Percentiles rank a stretch among this genome's conserved stretches.
phyloP scores from a whole-genome alignment of 805 yeast species.

The Pichia nakasei region DNA sequence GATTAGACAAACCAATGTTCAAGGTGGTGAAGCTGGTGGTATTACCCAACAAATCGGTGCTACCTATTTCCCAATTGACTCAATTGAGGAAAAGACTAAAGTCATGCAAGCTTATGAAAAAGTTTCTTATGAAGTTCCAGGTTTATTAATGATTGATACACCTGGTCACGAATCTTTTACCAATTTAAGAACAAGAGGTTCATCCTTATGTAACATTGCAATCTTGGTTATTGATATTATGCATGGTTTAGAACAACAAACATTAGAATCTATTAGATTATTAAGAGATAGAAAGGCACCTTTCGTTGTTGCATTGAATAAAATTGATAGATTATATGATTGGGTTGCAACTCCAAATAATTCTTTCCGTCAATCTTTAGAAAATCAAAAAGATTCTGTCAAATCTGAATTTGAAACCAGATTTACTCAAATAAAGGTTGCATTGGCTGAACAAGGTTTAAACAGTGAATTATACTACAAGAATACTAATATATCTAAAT shows the following conservation, averaged over 20 bases:
- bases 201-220: constrained; percentile 98
- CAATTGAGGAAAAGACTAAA: constrained; percentile 83
- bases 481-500: constrained; percentile 87
- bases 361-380: constrained; percentile 90
- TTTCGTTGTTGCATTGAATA: constrained; percentile 92
- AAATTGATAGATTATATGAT: constrained; percentile 93
- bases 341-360: constrained; percentile 90
- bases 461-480: constrained; percentile 95
- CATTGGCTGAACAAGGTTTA: constrained; percentile 95
- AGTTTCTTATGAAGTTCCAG: constrained; percentile 89
- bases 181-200: constrained; percentile 96
- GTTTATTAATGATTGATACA: constrained; percentile 91
- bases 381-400: constrained; percentile 74
- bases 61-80: constrained; percentile 95
- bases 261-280: constrained; percentile 85
- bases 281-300: constrained; percentile 97
- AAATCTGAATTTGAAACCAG: constrained; percentile 89
- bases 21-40: constrained; percentile 99
- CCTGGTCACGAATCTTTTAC: constrained; percentile 99
- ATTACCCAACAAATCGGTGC: constrained; percentile 99
- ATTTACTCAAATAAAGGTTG: constrained; percentile 74
- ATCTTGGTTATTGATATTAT: constrained; percentile 95
- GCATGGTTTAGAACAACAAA: constrained; percentile 99
- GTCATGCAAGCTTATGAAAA: constrained; percentile 85
- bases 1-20: constrained; percentile 97